Base-by-base conservation (phyloP, 495 filamentous ascomycete species). In the Opeltia flavorubescens region DNA sequence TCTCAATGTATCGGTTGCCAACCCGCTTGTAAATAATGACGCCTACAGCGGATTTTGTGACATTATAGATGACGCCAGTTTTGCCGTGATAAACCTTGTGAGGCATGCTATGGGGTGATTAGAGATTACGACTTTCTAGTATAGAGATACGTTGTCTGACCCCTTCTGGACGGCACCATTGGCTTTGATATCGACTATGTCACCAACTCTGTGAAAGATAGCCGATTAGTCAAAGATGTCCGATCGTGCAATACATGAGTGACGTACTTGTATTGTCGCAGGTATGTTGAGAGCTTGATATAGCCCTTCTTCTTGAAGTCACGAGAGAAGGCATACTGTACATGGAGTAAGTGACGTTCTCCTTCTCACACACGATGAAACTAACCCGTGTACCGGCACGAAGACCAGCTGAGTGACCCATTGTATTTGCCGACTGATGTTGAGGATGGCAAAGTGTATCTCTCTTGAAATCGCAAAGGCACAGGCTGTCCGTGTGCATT, bases 81-180 rank as follows among this genome's bases (percentile, higher is more conserved):
- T 94, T 95, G 60, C 88, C 88, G 75, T 95, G 88, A 81, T 93
- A 95, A 71, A 94, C 83, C 77, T 95, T 95, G 82, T 89, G 85
- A 59, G 89, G 89, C 86, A 94, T 89, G 75, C 86, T 89, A 63
- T 72, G 52, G 49, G 47, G 30, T 24, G 61, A 53, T 64, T 63
- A 66, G 60, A 30, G 41, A 55, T 43, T 33, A 51, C 2, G 29
- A 13, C 23, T 11, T 35, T 35, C 31, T 2, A 45, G 17, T 23
- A 11, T 18, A 11, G n/a, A 20, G 8, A 13, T 8, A 26, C 7
- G 8, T 9, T 20, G 36, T 76, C 84, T 78, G 62, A 89, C 83
- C 88, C 89, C 79, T 95, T 94, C 75, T 95, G 89, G 50, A 95
- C 88, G 62, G 89, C 89, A 77, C 87, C 89, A 73, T 95, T 95